These are phyloP conservation scores for Turritis glabra DNA, from an alignment of 345 rosid genomes.

Conservation along the genomic window DNA sequence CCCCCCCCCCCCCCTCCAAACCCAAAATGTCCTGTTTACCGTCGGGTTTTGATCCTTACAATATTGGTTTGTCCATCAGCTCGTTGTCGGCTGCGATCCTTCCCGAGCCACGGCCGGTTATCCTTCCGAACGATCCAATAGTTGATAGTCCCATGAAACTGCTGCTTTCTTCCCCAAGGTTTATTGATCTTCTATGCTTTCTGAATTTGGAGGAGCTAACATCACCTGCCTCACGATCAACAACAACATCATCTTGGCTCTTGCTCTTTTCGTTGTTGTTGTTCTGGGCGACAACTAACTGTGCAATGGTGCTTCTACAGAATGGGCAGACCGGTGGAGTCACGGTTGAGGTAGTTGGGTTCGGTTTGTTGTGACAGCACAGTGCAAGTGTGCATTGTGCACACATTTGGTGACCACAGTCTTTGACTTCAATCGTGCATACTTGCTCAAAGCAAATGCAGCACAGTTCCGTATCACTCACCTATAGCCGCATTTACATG, in stretches of 20 bases:
- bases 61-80: constrained; percentile 57
- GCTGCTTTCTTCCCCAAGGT: constrained; percentile 88
- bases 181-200: constrained; percentile 64
- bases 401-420: constrained; percentile 97
- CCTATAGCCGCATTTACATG: constrained; percentile 58
- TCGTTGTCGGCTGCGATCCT: constrained; percentile 65
- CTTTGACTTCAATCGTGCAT: constrained; percentile 89
- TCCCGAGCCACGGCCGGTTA: constrained; percentile 73
- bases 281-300: constrained; percentile 63
- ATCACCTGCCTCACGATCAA: constrained; percentile 54
- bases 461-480: constrained; percentile 77
- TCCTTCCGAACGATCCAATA: constrained; percentile 65
- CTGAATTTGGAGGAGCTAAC: constrained; percentile 62
- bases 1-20: too few species aligned
- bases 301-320: constrained; percentile 81
- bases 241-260: constrained; percentile 42
- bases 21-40: not conserved
- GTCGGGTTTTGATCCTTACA: constrained; percentile 2
- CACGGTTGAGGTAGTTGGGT: constrained; percentile 69
- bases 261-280: constrained; percentile 45
- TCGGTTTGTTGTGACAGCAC: constrained; percentile 97
- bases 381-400: constrained; percentile 96
- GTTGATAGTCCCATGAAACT: constrained; percentile 85
- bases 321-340: constrained; percentile 93
- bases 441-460: constrained; percentile 97